These are phyloP conservation scores for Aurantiochytrium sp. DNA, from an alignment of 108 stramenopile species.

Conservation along the genomic window DNA sequence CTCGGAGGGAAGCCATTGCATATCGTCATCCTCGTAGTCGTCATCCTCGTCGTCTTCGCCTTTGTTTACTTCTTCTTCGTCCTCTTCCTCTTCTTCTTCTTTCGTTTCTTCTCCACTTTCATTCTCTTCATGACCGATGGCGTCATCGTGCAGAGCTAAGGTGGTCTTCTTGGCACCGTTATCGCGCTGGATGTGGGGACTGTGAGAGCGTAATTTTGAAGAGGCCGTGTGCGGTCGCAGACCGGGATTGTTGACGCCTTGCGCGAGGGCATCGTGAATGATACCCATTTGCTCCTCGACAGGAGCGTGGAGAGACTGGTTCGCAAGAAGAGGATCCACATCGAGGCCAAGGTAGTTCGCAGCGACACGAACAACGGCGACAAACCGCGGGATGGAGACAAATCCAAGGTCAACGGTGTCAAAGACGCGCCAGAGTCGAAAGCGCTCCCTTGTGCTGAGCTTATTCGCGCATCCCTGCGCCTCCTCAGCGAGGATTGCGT, in stretches of 20 bases:
- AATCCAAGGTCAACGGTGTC: background rate
- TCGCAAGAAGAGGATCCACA: background rate
- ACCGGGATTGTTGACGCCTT: too few relatives aligned
- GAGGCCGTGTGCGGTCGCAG: too few relatives aligned
- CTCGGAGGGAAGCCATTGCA: background rate
- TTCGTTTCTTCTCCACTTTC: background rate
- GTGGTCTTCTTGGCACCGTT: too few relatives aligned
- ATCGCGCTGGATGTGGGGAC: too few relatives aligned
- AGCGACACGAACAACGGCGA: background rate
- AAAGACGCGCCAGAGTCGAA: background rate
- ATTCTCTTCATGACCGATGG: too few relatives aligned
- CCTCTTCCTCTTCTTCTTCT: background rate
- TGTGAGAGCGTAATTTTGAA: too few relatives aligned
- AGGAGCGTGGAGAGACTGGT: background rate
- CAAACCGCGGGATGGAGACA: background rate
- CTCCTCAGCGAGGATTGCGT: background rate
- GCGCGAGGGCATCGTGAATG: background rate
- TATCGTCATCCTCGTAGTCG: background rate
- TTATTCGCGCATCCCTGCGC: background rate
- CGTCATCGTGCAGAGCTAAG: too few relatives aligned
- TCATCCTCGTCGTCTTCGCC: background rate
- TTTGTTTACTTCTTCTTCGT: background rate
- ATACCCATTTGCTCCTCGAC: background rate
- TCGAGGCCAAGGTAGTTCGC: background rate
- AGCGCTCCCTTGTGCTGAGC: background rate